Evolutionary conservation across 2,329 filamentous ascomycete species (phyloP).

Genomic region (Pseudomassariella vexata): DNA sequence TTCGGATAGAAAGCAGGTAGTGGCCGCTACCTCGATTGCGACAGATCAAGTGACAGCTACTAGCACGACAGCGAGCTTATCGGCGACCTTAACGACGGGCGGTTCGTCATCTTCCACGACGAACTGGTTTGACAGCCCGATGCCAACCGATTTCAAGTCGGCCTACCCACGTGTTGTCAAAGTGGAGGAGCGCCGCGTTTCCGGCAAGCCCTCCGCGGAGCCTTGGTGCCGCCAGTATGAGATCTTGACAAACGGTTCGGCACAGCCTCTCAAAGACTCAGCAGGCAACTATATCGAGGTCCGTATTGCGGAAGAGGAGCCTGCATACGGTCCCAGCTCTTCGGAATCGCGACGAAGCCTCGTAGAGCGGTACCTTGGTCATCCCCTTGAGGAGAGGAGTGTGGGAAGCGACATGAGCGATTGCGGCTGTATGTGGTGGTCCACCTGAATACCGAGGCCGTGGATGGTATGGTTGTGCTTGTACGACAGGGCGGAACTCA

Average conservation of each 20-base stretch:
- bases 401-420: constrained; percentile 35
- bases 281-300: constrained; percentile 36
- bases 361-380: constrained; percentile 10
- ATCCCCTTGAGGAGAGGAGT: constrained; percentile 12
- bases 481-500: constrained; percentile 1
- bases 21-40: no score
- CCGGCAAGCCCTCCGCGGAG: constrained; percentile 21
- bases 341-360: constrained; percentile 4
- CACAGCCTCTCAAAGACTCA: constrained; percentile 27
- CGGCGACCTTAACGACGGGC: no score
- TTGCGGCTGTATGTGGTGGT: constrained; percentile 50
- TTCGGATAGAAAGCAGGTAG: constrained; percentile 7
- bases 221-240: constrained; percentile 44
- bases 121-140: constrained; percentile 8
- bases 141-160: no score
- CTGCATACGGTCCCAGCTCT: constrained; percentile 8
- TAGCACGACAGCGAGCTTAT: neutral
- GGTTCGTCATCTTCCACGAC: constrained; percentile 7
- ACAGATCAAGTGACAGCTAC: no score
- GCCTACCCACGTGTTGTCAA: constrained; percentile 43
- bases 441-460: constrained; percentile 26
- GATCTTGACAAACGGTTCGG: constrained; percentile 33
- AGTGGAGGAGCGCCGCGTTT: constrained; percentile 46
- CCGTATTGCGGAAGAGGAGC: constrained; percentile 35
- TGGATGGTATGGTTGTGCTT: neutral